Conservation (phyloP, 2,329 filamentous ascomycete genomes). For the Xylaria digitata region DNA sequence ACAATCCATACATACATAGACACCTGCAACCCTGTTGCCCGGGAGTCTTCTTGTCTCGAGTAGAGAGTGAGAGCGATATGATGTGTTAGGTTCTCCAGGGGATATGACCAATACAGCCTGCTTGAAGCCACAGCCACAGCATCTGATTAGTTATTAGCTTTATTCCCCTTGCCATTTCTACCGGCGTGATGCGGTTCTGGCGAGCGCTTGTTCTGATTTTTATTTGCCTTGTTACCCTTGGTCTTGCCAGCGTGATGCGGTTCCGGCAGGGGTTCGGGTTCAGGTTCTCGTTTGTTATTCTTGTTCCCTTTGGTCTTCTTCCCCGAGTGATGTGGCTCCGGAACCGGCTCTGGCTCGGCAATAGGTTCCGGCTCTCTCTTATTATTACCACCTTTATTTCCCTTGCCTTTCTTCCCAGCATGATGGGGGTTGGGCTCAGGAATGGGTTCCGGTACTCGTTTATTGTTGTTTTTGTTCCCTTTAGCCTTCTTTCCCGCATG, state of each 20-base stretch:
- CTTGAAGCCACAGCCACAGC: too few species aligned
- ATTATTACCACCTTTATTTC: neutral
- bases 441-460: constrained; percentile 12
- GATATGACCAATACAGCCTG: too few species aligned
- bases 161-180: neutral
- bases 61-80: too few species aligned
- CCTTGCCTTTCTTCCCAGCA: neutral
- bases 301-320: constrained; percentile 2
- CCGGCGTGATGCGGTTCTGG: constrained; percentile 3
- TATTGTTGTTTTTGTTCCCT: constrained; percentile 16
- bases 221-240: neutral
- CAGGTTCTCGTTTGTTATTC: neutral
- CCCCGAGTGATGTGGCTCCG: neutral
- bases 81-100: too few species aligned
- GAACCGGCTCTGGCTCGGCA: neutral
- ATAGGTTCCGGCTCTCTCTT: neutral
- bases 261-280: neutral
- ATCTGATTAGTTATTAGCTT: neutral
- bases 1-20: too few species aligned
- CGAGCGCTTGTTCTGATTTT: neutral
- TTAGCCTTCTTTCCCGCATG: neutral
- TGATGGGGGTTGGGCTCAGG: constrained; percentile 10
- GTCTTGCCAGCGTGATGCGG: neutral
- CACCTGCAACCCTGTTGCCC: too few species aligned
- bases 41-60: too few species aligned